These are phyloP conservation scores for Syncephalastrum racemosum DNA, from an alignment of 371 early-diverging fungal genomes.

Conservation along the genomic window DNA sequence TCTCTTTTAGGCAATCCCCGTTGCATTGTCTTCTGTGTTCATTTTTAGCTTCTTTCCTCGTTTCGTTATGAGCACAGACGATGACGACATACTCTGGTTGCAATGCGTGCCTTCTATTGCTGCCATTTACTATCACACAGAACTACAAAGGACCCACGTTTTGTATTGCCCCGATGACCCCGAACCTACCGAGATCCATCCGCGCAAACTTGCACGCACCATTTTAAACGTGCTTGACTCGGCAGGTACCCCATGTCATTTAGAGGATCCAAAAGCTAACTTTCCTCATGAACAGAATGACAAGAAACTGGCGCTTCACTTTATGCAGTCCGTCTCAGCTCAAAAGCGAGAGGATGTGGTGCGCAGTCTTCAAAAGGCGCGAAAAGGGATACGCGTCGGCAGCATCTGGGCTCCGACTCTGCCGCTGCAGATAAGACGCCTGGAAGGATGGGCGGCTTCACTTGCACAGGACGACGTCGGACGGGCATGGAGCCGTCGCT, in stretches of 20 bases:
- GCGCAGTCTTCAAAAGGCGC: conserved; percentile 9
- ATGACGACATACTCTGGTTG: conserved; percentile 13
- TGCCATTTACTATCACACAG: conserved; percentile 12
- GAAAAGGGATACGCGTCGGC: conserved; percentile 6
- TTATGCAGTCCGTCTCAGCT: conserved; percentile 11
- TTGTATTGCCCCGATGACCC: conserved; percentile 19
- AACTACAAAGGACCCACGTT: conserved; percentile 9
- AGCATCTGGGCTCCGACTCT: conserved; percentile 7
- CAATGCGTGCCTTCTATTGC: conserved; percentile 18
- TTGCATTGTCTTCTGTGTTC: background rate
- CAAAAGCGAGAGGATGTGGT: conserved; percentile 14
- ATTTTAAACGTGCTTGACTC: conserved; percentile 14
- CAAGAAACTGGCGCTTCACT: conserved; percentile 18
- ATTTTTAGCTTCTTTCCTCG: no score
- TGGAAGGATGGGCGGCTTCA: conserved; percentile 11
- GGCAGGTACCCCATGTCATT: conserved; percentile 6
- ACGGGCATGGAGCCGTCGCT: conserved; percentile 10
- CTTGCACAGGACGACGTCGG: background rate
- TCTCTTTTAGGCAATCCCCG: conserved; percentile 2
- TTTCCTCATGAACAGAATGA: conserved; percentile 10
- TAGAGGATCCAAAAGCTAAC: background rate
- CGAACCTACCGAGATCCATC: background rate
- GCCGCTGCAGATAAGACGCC: conserved; percentile 7
- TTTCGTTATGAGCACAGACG: background rate
- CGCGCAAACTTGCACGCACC: conserved; percentile 11